Base-by-base conservation (phyloP, 2,329 filamentous ascomycete genomes). In the Curvularia sp. region DNA sequence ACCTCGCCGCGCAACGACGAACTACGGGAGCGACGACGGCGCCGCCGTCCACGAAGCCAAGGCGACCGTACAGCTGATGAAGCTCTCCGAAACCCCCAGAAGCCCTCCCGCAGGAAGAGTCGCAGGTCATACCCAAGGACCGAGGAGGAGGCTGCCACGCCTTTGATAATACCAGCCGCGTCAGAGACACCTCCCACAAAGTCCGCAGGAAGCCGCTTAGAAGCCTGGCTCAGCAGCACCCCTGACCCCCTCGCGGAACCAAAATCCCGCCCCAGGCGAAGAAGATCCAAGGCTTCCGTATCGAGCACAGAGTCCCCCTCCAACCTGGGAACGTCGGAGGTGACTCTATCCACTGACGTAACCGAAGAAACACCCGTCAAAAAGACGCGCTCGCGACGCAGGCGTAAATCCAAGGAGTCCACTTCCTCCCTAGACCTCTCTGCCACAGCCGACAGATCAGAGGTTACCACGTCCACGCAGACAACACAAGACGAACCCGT, bases 221-320 rank as follows among this genome's bases (percentile, higher is more conserved):
- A 88, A 72, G 84, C 85, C 48, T 89, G 87, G 87, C 80, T 89
- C 5, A 82, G 81, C 2, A 78, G 78, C 51, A 86, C 84, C 2
- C 79, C 82, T 8, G 84, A 87, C 71, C 83, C 84, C 2, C 85
- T 86, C 57, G 59, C 81, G 47, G 82, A 84, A n/a, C 71, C 77
- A 49, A 79, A 79, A 34, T 74, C 76, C 3, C 74, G 74, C 25
- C 73, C 74, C 27, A 63, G 71, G 39, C 65, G 66, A 47, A 60
- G 55, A 47, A 53, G 50, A 46, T 74, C 74, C 8, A 74, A 70
- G 49, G 72, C 73, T 23, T 69, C 73, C 5, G 49, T 69, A 13
- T 74, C 73, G 0, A 74, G 69, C 3, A 51, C 66, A 10, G 74
- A 76, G 18, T 49, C 67, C 45, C 60, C 66, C 13, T 60, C 59